Percentiles rank a stretch among this genome's conserved stretches.
Conservation (phyloP, 345 rosid species). For the Capsella bursapastoris region DNA sequence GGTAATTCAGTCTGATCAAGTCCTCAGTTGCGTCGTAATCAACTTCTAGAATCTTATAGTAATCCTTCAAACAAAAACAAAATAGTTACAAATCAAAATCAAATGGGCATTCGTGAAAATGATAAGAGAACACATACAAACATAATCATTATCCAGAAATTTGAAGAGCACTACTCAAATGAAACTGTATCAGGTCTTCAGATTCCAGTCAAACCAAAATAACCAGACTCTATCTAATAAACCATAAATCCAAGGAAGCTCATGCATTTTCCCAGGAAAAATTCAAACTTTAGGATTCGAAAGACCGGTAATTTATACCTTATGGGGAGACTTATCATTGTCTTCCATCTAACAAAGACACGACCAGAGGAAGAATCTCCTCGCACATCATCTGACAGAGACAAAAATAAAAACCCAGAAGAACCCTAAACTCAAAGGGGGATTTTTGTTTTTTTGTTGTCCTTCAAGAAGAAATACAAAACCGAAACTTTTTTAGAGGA, state of each 20-base stretch:
- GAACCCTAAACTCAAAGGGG: constrained; percentile 20
- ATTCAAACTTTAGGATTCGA: not conserved
- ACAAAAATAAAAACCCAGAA: constrained; percentile 16
- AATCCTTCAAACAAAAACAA: constrained; percentile 55
- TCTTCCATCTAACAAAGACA: constrained; percentile 53
- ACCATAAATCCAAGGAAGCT: constrained; percentile 4
- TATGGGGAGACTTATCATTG: constrained; percentile 44
- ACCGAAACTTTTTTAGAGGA: constrained; percentile 13
- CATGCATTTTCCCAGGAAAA: not conserved
- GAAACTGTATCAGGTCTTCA: constrained; percentile 2
- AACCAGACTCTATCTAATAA: not conserved
- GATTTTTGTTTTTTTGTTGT: not conserved
- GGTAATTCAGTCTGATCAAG: constrained; percentile 68
- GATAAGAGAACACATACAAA: constrained; percentile 26
- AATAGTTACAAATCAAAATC: constrained; percentile 16
- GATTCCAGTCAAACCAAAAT: not conserved
- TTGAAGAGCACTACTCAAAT: not conserved
- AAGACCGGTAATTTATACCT: constrained; percentile 43
- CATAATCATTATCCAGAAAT: constrained; percentile 22
- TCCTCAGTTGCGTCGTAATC: constrained; percentile 90
- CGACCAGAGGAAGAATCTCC: constrained; percentile 38
- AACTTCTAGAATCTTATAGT: constrained; percentile 75
- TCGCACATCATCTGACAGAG: constrained; percentile 42
- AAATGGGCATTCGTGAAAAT: constrained; percentile 17
- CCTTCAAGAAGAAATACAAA: not conserved